These are phyloP conservation scores for Aspergillus wentii DNA, from an alignment of 495 filamentous ascomycete species.

Conservation along the genomic window DNA sequence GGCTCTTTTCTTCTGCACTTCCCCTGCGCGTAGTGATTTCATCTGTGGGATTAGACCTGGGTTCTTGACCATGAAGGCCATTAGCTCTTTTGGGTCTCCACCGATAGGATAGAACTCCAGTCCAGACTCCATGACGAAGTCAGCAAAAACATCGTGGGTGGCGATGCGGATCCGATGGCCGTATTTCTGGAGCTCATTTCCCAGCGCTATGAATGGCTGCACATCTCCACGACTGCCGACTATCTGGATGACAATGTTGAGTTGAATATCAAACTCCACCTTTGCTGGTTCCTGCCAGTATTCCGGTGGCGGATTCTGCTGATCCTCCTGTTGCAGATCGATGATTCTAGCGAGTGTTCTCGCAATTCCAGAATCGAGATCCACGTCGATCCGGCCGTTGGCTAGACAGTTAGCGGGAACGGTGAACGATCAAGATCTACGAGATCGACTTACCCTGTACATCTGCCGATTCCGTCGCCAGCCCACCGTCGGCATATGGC, in stretches of 20 bases:
- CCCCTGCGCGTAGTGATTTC: conserved; percentile 33
- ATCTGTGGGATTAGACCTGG: conserved; percentile 41
- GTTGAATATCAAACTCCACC: conserved; percentile 8
- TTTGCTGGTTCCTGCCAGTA: conserved; percentile 10
- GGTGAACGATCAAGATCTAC: too few relatives aligned
- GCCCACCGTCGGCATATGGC: neutral
- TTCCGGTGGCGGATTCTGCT: neutral
- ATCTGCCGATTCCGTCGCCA: neutral
- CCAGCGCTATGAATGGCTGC: conserved; percentile 47
- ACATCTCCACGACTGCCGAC: conserved; percentile 50
- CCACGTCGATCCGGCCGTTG: too few relatives aligned
- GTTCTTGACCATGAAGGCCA: conserved; percentile 54
- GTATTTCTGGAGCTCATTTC: conserved; percentile 34
- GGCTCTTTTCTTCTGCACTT: conserved; percentile 31
- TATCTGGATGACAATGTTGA: conserved; percentile 47
- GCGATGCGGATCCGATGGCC: conserved; percentile 53
- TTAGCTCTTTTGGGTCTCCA: conserved; percentile 54
- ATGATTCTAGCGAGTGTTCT: neutral
- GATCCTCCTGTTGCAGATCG: neutral
- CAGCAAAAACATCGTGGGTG: conserved; percentile 54
- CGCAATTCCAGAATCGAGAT: too few relatives aligned
- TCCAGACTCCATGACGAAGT: conserved; percentile 47
- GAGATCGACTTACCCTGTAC: too few relatives aligned
- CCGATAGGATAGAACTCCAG: conserved; percentile 58
- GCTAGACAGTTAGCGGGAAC: too few relatives aligned